Evolutionary conservation across 73 alveolate species (phyloP).

Genomic region (Stentor coeruleus): DNA sequence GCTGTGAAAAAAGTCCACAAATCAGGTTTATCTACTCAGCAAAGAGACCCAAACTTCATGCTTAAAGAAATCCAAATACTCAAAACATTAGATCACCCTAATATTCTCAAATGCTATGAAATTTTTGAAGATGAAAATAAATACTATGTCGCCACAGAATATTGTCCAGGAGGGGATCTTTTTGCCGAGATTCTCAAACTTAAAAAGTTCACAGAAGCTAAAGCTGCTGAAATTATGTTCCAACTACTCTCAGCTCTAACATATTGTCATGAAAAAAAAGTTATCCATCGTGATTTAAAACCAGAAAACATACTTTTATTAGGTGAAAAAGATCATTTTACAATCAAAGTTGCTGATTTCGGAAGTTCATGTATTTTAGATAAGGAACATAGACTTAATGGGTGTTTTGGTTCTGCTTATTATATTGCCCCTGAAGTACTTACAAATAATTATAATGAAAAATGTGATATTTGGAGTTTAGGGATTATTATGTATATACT

Average conservation of each 20-base stretch:
- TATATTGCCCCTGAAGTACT: too few species aligned
- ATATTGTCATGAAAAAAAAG: slow-evolving; percentile 47
- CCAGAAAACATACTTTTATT: slow-evolving; percentile 56
- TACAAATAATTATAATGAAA: too few species aligned
- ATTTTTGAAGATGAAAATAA: slow-evolving; percentile 39
- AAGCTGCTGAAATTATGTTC: slow-evolving; percentile 46
- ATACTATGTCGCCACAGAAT: slow-evolving; percentile 45
- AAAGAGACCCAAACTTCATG: too few species aligned
- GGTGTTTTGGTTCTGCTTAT: too few species aligned
- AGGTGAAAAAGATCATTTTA: slow-evolving; percentile 43
- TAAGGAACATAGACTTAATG: too few species aligned
- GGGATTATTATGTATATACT: too few species aligned
- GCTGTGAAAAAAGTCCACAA: too few species aligned
- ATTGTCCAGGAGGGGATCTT: slow-evolving; percentile 55
- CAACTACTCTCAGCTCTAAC: slow-evolving; percentile 49
- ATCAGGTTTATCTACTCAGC: too few species aligned
- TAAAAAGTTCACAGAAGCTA: slow-evolving; percentile 49
- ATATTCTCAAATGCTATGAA: slow-evolving; percentile 46
- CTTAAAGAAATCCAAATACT: slow-evolving; percentile 45
- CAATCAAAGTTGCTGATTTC: too few species aligned
- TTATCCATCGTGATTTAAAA: slow-evolving; percentile 49
- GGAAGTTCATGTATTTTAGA: too few species aligned
- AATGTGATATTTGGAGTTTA: too few species aligned
- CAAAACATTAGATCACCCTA: slow-evolving; percentile 48
- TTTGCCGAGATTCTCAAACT: slow-evolving; percentile 49